Base-by-base conservation (phyloP, 495 filamentous ascomycete species). In the Tetracladium setigerum region DNA sequence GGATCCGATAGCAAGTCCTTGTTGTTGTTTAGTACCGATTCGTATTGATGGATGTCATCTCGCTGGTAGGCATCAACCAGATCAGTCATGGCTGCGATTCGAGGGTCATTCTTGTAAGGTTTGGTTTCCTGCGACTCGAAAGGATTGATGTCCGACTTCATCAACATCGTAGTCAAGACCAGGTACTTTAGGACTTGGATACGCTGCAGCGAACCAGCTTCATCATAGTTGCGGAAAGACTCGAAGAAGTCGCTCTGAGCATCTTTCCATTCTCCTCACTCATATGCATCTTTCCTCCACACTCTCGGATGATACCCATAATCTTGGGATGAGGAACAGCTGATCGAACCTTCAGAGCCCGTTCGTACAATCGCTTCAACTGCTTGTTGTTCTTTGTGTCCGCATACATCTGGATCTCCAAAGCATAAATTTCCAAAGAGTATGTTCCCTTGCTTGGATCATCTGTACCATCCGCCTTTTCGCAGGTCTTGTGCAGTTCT, bases 241-340 rank as follows among this genome's bases (percentile, higher is more conserved):
- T 98, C 94, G 63, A 95, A 96, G 67, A 98, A 98, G 65, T 95
- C 94, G 53, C 81, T 90, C 61, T 96, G 91, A 4, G 92, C 92
- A 48, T 89, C 86, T 65, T 95, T 87, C 92, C 92, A 98, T 95
- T 95, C 68, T 97, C 92, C 71, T 98, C 92, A 59, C 87, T 95
- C 94, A 98, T 96, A 66, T 98, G 90, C 92, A 98, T 98, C 71
- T 98, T 98, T 50, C 92, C 92, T 54, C 92, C 94, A 64, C 92
- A 97, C 66, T 98, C 92, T 41, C 94, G 85, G 60, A 98, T 97
- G 61, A 97, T 88, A 30, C 92, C 92, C 87, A 97, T 96, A 59
- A 98, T 95, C 69, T 95, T 95, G 42, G 92, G 92, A 65, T 98
- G 92, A 10, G 92, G 90, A 7, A 98, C 94, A 0, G 94, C 92